Base-by-base conservation (phyloP, 2,329 filamentous ascomycete genomes). In the Fusarium circinatum region DNA sequence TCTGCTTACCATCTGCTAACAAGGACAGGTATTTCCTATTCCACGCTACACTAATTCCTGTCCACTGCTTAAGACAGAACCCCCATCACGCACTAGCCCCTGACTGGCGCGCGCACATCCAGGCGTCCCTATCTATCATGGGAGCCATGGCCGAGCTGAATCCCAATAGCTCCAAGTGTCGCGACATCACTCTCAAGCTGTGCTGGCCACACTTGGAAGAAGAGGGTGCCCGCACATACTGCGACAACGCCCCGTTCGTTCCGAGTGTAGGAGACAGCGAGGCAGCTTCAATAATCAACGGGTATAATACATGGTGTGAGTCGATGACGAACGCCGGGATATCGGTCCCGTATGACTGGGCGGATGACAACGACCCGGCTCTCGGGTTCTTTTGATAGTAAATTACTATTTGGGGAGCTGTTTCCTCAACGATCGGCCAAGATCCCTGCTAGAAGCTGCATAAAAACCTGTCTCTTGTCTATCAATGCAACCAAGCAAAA, bases 121-220 rank as follows among this genome's bases (percentile, higher is more conserved):
- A 59, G 32, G 65, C 69, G 8, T 75, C 73, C 1, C 34, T 75
- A 2, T 39, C 69, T 4, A 61, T 75, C 10, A 75, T 75, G 73
- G 62, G 62, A 6, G 65, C 59, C 22, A 75, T 75, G 73, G 54
- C 48, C 2, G 73, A 75, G 20, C 52, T 75, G 7, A 75, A 68
- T n/a, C 61, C 72, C 9, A 75, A 75, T 39, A 73, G 72, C 36
- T 66, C 72, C 6, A 75, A 75, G 45, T 75, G 73, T 17, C 73
- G 73, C 15, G 73, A 75, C 3, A 75, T 75, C 3, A 70, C 68
- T 9, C 72, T 75, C 15, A 73, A 70, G 44, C 48, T 75, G 3
- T 73, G 72, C 65, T 75, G 73, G 73, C 69, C 73, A 14, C 59
- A 75, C 10, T 32, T 75, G 6, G 38, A 73, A 3, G 65, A 70